These are phyloP conservation scores for Rheum nobile DNA, from an alignment of 148 eudicot genomes.

Conservation along the genomic window DNA sequence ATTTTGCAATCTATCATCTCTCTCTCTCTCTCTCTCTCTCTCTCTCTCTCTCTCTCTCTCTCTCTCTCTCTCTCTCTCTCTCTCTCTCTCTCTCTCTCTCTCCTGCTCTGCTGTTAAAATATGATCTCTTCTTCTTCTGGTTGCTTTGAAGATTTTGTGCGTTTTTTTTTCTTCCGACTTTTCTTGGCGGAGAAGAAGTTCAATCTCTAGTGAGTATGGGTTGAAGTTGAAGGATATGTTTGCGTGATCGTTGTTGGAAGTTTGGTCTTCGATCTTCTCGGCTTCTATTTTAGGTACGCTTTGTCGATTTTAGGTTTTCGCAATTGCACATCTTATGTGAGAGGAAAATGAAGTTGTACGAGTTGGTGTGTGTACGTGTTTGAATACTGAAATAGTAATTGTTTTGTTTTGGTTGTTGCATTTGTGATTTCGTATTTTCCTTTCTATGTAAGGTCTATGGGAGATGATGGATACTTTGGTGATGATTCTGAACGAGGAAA, in stretches of 20 bases:
- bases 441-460: no score
- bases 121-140: neutral
- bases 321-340: neutral
- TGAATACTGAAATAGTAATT: neutral
- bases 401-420: no score
- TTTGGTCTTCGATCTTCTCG: neutral
- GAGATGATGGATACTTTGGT: no score
- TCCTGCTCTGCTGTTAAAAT: neutral
- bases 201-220: neutral
- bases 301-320: neutral
- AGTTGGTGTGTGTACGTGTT: neutral
- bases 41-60: no score
- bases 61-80: no score
- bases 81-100: no score
- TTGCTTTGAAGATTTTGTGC: neutral
- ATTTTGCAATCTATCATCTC: neutral
- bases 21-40: no score
- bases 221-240: neutral
- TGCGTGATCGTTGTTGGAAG: neutral
- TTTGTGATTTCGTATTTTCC: no score
- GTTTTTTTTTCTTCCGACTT: no score
- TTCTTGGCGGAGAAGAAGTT: neutral
- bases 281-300: neutral
- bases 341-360: neutral
- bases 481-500: no score